These are phyloP conservation scores for Quercus parvula DNA, from an alignment of 306 rosid genomes.

Conservation along the genomic window DNA sequence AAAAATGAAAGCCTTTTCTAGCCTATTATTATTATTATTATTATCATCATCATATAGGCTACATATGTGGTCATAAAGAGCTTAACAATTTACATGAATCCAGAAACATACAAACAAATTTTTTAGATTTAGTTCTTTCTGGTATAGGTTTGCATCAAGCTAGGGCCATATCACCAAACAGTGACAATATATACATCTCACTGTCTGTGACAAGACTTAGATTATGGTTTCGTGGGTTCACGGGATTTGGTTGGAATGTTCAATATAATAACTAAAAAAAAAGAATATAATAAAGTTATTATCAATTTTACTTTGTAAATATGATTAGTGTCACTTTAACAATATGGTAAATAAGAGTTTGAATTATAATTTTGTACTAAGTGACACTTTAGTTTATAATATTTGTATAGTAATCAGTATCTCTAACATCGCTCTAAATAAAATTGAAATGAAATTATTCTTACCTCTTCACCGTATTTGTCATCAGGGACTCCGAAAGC, in stretches of 20 bases:
- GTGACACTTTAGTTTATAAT: too few species aligned
- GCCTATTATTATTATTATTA: too few species aligned
- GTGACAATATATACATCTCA: neutral
- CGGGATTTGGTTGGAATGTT: neutral
- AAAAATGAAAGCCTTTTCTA: too few species aligned
- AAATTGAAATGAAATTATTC: neutral
- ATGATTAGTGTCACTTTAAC: too few species aligned
- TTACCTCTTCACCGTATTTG: conserved; percentile 92
- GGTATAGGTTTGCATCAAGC: neutral
- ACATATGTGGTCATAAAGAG: neutral
- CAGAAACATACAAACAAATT: neutral
- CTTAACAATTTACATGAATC: neutral
- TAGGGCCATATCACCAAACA: neutral
- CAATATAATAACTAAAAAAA: too few species aligned
- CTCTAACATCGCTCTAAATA: neutral
- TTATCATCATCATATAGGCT: neutral
- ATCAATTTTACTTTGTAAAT: too few species aligned
- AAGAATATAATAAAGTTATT: too few species aligned
- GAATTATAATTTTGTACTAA: too few species aligned
- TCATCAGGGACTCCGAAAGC: conserved; percentile 84
- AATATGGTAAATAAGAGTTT: too few species aligned
- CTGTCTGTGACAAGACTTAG: neutral
- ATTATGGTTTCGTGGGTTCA: neutral
- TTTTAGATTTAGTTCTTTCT: too few species aligned
- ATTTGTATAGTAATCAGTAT: too few species aligned